These are phyloP conservation scores for Panaeolus cyanescens DNA, from an alignment of 768 basidiomycete species.

Conservation along the genomic window DNA sequence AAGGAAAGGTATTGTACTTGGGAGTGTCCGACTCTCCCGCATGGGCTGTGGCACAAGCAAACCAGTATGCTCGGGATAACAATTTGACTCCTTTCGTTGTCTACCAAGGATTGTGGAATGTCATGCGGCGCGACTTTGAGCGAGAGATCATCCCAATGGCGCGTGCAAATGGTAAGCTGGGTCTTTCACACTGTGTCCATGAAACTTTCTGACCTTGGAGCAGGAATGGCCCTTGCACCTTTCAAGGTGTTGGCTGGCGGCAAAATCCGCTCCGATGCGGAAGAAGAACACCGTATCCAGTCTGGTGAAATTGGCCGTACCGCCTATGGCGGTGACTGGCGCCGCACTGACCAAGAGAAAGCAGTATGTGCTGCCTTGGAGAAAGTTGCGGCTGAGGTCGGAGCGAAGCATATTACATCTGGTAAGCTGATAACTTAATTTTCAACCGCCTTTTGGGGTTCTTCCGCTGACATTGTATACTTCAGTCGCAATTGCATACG, in stretches of 20 bases:
- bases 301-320: constrained; percentile 42
- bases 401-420: constrained; percentile 46
- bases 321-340: constrained; percentile 35
- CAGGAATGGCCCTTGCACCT: constrained; percentile 34
- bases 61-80: constrained; percentile 49
- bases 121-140: constrained; percentile 46
- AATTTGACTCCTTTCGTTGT: constrained; percentile 50
- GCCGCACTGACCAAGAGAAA: constrained; percentile 45
- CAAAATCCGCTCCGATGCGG: constrained; percentile 59
- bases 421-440: constrained; percentile 29
- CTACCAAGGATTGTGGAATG: constrained; percentile 49
- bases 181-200: neutral
- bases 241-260: constrained; percentile 35
- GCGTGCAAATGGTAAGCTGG: constrained; percentile 34
- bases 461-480: neutral
- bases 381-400: constrained; percentile 51
- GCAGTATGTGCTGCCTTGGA: constrained; percentile 46
- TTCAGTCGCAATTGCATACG: constrained; percentile 51
- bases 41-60: constrained; percentile 46
- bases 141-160: constrained; percentile 53
- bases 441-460: constrained; percentile 5
- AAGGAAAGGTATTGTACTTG: constrained; percentile 50
- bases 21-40: constrained; percentile 32
- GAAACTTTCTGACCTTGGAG: too few relatives aligned
- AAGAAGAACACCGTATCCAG: constrained; percentile 26